Base-by-base conservation (phyloP, 345 rosid genomes). In the Heritiera fomes region DNA sequence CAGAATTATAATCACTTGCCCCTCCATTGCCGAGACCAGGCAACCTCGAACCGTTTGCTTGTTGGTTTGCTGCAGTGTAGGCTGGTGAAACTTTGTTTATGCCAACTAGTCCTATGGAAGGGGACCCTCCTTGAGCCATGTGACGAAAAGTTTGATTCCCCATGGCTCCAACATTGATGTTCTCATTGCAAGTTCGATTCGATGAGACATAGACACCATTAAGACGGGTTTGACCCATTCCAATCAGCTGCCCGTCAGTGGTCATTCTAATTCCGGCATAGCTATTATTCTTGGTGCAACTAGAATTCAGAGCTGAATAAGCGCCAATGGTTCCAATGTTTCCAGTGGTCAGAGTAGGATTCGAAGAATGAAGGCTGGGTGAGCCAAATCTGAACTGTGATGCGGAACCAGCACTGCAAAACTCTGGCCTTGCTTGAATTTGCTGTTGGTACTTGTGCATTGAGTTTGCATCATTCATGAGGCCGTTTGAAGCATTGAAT, bases 251-350 rank as follows among this genome's bases (percentile, higher is more conserved):
- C 12, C 77, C 77, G 5, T 46, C 50, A 49, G 71, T 12, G 40
- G 30, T 75, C 34, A 80, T 49, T n/a, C 77, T 66, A 5, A 77
- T 60, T 60, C 77, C 83, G 13, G 78, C 78, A 65, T 73, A 79
- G 49, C 53, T 63, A 41, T 23, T 47, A 28, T 47, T 43, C 4
- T 66, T 18, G 49, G 13, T 17, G 71, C 32, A 71, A 30, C 45
- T 38, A 34, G 60, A 30, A 28, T 71, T 30, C 60, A 49, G 43
- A 30, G 45, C 30, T 28, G 74, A 38, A 18, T 70, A 30, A 20
- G 6, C 3, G 43, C n/a, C 8, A 15, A 17, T 7, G 34, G n/a
- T 70, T 70, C 74, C 74, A 1, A 70, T 23, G 58, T 30, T 50
- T 50, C 75, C 45, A 8, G 38, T 71, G 6, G 13, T 14, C 23